Conservation (phyloP, 2,329 filamentous ascomycete species). For the Fusarium proliferatum region DNA sequence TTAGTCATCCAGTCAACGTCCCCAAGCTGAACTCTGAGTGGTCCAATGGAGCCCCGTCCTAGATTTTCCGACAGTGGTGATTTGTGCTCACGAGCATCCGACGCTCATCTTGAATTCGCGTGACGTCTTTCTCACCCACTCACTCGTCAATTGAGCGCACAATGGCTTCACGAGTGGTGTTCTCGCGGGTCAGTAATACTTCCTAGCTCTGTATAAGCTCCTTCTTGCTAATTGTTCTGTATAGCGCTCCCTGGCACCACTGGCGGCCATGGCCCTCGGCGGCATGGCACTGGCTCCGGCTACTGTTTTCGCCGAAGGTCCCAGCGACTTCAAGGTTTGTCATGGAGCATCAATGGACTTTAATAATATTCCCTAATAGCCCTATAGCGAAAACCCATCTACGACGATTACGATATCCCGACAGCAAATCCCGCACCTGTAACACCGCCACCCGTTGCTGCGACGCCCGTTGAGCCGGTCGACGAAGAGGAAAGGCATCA, state of each 20-base stretch:
- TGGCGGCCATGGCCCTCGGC: conserved; percentile 64
- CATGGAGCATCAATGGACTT: background rate
- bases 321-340: conserved; percentile 51
- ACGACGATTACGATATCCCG: conserved; percentile 73
- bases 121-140: conserved; percentile 41
- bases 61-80: conserved; percentile 45
- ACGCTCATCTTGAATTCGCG: conserved; percentile 43
- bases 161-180: conserved; percentile 71
- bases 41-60: conserved; percentile 43
- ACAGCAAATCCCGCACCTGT: conserved; percentile 48
- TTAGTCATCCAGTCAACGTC: conserved; percentile 33
- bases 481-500: conserved; percentile 50
- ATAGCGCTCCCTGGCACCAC: conserved; percentile 64
- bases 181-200: conserved; percentile 62
- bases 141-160: conserved; percentile 60
- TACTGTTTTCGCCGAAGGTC: conserved; percentile 64
- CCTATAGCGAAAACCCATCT: conserved; percentile 75
- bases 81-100: conserved; percentile 35
- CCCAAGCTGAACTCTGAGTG: conserved; percentile 22
- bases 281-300: conserved; percentile 60
- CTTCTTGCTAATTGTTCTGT: conserved; percentile 46
- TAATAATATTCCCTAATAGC: conserved; percentile 11
- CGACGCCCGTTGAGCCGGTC: conserved; percentile 47
- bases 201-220: conserved; percentile 16
- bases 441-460: conserved; percentile 45